Evolutionary conservation across 768 basidiomycete genomes (phyloP), one percentile per base, ranked within the genome.

Genomic region (Lyophyllum decastes): DNA sequence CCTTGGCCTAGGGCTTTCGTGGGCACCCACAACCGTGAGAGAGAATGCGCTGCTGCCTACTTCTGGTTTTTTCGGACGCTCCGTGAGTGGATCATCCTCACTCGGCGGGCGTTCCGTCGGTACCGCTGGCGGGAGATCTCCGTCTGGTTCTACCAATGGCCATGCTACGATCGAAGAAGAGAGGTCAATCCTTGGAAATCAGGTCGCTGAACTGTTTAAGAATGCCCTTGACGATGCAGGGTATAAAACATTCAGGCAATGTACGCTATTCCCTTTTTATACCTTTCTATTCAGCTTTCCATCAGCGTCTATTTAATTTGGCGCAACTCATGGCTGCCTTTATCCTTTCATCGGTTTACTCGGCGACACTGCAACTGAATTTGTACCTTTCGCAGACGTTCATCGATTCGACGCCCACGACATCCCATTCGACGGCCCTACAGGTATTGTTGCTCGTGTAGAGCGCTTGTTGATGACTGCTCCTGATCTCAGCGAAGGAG

Each of bases 391-490:
- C 45, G 7, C 60, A 91, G 89, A 89, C 72, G 86, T 91, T 16
- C 84, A 85, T 67, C 83, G 83, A 58, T 92, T 88, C 65, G 90
- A 92, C 68, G 86, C 85, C 19, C 82, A 87, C 59, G 77, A 83
- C 43, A 91, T 92, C 47, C 86, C 88, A 2, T 84, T 92, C 49
- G 88, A 92, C 57, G 90, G 90, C 16, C 83, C 88, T 11, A 78
- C 75, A 30, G 90, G 90, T 21, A 84, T 92, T 41, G 76, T 90
- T n/a, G 66, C 77, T 25, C 83, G 81, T 43, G 85, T 90, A 6
- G 83, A 85, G 64, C 77, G 78, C 45, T 76, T 92, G 35, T 76
- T 92, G 52, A 75, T 75, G 49, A 73, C 74, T 44, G 75, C 85
- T 5, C 76, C 78, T 22, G 71, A 73, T 57, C 69, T 88, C 51